These are phyloP conservation scores for Solanum okadae DNA, from an alignment of 257 asterid species.

Conservation along the genomic window DNA sequence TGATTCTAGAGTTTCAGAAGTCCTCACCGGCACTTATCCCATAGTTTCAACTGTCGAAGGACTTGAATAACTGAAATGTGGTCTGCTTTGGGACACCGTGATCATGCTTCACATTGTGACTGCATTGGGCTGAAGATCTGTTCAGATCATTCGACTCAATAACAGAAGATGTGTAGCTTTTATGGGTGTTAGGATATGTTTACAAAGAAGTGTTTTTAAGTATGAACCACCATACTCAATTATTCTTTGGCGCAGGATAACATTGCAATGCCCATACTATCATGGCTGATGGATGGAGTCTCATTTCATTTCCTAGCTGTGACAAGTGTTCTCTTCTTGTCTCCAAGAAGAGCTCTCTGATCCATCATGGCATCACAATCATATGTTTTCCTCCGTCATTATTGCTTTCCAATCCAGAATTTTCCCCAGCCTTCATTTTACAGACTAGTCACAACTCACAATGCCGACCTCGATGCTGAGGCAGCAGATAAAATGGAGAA, in stretches of 20 bases:
- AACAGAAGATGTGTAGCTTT: conserved; percentile 22
- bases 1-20: background rate
- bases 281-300: conserved; percentile 59
- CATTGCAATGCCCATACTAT: conserved; percentile 35
- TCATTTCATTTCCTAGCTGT: conserved; percentile 57
- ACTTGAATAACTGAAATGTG: background rate
- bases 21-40: background rate
- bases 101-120: background rate
- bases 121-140: conserved; percentile 15
- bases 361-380: conserved; percentile 63
- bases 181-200: conserved; percentile 38
- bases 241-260: conserved; percentile 81
- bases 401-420: conserved; percentile 52
- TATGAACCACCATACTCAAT: conserved; percentile 52
- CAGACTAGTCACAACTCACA: conserved; percentile 31
- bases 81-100: background rate
- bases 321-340: conserved; percentile 43
- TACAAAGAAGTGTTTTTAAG: conserved; percentile 25
- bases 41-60: background rate
- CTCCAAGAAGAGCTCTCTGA: conserved; percentile 47
- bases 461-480: conserved; percentile 53
- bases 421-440: conserved; percentile 48
- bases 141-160: conserved; percentile 3
- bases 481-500: conserved; percentile 48
- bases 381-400: conserved; percentile 42